Conservation (phyloP, 2,329 filamentous ascomycete species). For the Scleromitrula shiraiana region DNA sequence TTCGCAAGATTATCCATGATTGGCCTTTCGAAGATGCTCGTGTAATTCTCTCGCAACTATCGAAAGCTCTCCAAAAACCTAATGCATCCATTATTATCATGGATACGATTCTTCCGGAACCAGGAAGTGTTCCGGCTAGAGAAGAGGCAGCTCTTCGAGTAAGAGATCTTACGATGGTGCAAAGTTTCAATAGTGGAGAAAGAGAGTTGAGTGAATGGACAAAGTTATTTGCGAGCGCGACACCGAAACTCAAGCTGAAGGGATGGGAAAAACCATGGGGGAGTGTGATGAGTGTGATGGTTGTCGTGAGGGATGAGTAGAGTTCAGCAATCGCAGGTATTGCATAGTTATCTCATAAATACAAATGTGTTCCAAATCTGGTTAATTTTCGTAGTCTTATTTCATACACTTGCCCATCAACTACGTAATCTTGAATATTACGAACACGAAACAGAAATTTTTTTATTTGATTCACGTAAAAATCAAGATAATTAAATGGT, state of each 20-base stretch:
- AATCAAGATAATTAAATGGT: too few species aligned
- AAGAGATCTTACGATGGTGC: conserved; percentile 32
- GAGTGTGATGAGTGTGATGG: conserved; percentile 5
- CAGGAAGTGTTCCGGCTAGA: conserved; percentile 21
- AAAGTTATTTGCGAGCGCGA: conserved; percentile 22
- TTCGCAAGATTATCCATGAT: conserved; percentile 43
- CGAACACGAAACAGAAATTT: too few species aligned
- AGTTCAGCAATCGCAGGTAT: too few species aligned
- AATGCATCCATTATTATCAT: conserved; percentile 23
- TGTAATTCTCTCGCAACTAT: conserved; percentile 29
- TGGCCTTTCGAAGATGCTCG: conserved; percentile 36
- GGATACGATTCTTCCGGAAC: conserved; percentile 29
- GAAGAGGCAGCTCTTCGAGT: conserved; percentile 26
- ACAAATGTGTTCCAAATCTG: too few species aligned
- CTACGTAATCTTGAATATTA: too few species aligned
- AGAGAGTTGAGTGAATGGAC: conserved; percentile 30
- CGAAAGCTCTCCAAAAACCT: background rate
- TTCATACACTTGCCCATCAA: too few species aligned
- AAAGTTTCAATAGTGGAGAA: conserved; percentile 31
- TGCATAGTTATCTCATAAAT: too few species aligned
- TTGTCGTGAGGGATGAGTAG: background rate
- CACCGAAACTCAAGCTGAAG: conserved; percentile 20
- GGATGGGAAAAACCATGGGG: conserved; percentile 5
- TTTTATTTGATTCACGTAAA: too few species aligned
- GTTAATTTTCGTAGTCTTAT: too few species aligned